Percentiles rank a stretch among this genome's conserved stretches.
These are phyloP conservation scores for Fraxinus paxiana DNA, from an alignment of 305 asterid species.

Conservation along the genomic window DNA sequence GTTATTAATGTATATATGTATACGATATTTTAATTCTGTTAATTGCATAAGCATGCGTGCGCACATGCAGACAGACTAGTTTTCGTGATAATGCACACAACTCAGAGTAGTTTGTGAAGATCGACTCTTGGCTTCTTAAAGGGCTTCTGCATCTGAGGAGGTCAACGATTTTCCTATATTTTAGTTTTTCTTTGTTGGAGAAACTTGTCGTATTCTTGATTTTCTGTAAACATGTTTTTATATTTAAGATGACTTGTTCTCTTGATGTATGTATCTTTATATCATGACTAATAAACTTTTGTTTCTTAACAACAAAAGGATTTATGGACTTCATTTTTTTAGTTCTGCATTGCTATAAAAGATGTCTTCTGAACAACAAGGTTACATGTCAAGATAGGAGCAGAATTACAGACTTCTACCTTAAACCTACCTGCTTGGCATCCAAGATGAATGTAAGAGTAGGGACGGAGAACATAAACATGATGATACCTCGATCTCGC, in stretches of 20 bases:
- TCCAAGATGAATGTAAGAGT: neutral
- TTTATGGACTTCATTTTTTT: neutral
- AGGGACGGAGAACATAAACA: neutral
- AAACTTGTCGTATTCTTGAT: neutral
- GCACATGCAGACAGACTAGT: neutral
- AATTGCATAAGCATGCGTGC: neutral
- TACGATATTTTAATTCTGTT: neutral
- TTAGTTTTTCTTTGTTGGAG: neutral
- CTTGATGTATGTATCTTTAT: neutral
- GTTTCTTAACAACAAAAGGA: neutral
- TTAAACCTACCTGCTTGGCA: neutral
- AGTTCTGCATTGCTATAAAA: neutral
- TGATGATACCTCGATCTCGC: neutral
- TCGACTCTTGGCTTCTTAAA: neutral
- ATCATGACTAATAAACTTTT: neutral
- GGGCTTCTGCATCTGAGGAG: neutral
- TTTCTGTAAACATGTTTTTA: neutral
- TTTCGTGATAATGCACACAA: neutral
- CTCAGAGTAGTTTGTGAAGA: neutral
- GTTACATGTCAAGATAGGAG: neutral
- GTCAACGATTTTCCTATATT: neutral
- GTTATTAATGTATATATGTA: neutral
- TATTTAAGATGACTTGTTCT: neutral
- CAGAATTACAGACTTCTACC: neutral
- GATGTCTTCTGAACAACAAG: neutral